Evolutionary conservation across 441 rosid species (phyloP), one percentile per base, ranked within the genome.

Genomic region (Metrosideros polymorpha): DNA sequence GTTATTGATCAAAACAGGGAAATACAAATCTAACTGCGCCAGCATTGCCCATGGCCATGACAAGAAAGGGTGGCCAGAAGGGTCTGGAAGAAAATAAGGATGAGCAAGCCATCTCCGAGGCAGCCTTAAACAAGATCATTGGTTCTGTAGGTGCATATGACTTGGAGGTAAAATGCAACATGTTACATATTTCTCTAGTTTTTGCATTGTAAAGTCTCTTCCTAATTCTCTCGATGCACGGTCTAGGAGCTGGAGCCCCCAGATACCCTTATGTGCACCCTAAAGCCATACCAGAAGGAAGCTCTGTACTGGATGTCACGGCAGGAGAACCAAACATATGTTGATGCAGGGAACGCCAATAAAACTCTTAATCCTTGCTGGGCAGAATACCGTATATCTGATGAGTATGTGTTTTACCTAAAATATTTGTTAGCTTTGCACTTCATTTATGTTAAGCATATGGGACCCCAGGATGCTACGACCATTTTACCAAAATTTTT

Each of bases 191-290:
- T 66, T 59, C 29, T 19, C n/a, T 9, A 12, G 30, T 52, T 39
- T 53, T 45, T 9, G 42, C 84, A 49, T 87, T 19, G n/a, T 50
- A 42, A 66, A 66, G 35, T 66, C 47, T 35, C 45, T 35, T 66
- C 56, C 35, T 42, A 63, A 88, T 53, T 85, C 84, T 52, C 45
- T 83, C n/a, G 10, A 35, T 49, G 50, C 49, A 83, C 87, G 18
- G 9, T 92, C 61, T 63, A 93, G 98, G 96, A 94, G 89, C 92
- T 92, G 96, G 98, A 94, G 85, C 93, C 98, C 27, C 95, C 98
- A 17, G 55, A 85, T 45, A 91, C 94, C 8, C 93, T 93, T 63
- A 92, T 49, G 15, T 94, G 95, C 84, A 77, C 82, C 86, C 88
- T 95, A 61, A 94, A 89, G 92, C 92, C 95, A 6, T 95, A 92